Evolutionary conservation across 257 asterid genomes (phyloP), one percentile per base, ranked within the genome.

Genomic region (Solanum gandarillasii): DNA sequence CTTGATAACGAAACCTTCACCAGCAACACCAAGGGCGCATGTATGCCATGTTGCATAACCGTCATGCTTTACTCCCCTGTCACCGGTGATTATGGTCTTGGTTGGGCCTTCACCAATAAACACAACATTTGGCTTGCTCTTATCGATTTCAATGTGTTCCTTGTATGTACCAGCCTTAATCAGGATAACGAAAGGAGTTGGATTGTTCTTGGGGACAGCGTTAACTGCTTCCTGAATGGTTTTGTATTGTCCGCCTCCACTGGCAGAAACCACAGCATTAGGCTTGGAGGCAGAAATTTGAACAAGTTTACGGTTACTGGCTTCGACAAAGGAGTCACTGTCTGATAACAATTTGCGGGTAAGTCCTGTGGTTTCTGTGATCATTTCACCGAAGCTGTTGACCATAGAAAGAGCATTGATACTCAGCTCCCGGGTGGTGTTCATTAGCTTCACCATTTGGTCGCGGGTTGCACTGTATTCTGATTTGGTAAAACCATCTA

Each of bases 61-160:
- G 4, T 92, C 90, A 3, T 35, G 52, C 6, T 34, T 27, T 14
- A 78, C 89, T 87, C 73, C 90, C 88, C 72, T 89, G 81, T 83
- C 89, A 32, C 71, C 71, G 7, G 71, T 62, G 4, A 62, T 92
- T 12, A 85, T 91, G 10, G 98, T 95, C 88, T 93, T 93, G 9
- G 84, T 39, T 3, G 97, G 93, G 16, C 98, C 95, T 3, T 94
- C 98, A 27, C 98, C 98, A 27, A 95, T 38, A 87, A 95, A 35
- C n/a, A 90, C 90, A 5, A 93, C 89, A 12, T 93, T 93, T 68
- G 55, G 72, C 25, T 48, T 12, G 1, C 5, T 13, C 67, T 84
- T 90, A 4, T 89, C 90, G 67, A 92, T 75, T 0, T 35, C 78
- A 18, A 92, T 67, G 34, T 84, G 18, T 27, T 92, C 94, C 2